phyloP scores from a whole-genome alignment of 208 protist species.

The Pavlovales sp. region DNA sequence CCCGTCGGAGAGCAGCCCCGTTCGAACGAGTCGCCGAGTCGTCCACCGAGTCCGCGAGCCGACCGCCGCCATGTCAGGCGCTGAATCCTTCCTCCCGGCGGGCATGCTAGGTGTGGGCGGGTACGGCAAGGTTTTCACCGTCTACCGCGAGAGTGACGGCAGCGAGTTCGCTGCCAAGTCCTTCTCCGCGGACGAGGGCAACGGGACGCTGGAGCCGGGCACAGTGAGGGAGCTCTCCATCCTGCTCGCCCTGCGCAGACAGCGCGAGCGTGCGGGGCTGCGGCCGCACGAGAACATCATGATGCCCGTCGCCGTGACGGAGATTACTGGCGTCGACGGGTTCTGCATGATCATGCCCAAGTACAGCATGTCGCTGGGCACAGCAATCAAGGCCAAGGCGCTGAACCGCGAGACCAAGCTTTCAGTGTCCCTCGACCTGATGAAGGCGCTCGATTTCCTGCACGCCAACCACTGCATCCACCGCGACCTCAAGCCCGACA shows the following conservation, averaged over 20 bases:
- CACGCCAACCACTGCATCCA: constrained; percentile 11
- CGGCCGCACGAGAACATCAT: constrained; percentile 17
- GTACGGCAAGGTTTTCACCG: background rate
- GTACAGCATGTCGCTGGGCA: background rate
- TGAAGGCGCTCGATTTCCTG: background rate
- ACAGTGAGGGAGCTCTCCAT: constrained; percentile 3
- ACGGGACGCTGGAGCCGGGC: background rate
- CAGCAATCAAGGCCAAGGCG: background rate
- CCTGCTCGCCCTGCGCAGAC: background rate
- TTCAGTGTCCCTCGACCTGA: background rate
- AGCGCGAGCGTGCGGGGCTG: background rate
- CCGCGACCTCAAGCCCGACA: constrained; percentile 37
- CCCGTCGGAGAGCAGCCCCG: no score
- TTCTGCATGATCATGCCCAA: constrained; percentile 28
- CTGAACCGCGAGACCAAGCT: background rate
- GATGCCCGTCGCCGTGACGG: background rate
- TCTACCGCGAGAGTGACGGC: constrained; percentile 12
- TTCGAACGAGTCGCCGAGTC: no score
- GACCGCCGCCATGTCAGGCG: no score
- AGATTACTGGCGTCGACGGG: background rate
- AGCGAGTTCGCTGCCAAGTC: constrained; percentile 1
- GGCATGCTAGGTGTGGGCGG: background rate
- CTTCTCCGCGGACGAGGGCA: background rate
- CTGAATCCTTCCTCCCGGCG: background rate
- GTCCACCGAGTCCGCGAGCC: no score